Base-by-base conservation (phyloP, 768 basidiomycete species). In the Lactarius psammicola region DNA sequence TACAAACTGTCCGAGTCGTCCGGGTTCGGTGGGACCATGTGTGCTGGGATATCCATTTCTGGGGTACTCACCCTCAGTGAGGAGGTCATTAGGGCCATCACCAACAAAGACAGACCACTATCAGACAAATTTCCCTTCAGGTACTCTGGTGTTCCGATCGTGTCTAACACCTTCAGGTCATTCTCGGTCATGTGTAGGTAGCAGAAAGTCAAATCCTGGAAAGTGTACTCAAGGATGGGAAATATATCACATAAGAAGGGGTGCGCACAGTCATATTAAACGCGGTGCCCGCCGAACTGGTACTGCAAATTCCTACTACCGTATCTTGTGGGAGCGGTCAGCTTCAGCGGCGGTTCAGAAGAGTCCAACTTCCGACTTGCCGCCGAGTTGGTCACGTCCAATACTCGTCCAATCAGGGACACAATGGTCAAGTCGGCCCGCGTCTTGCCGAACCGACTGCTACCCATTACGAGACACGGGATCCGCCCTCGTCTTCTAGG, bases 1-100 rank as follows among this genome's bases (percentile, higher is more conserved):
- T 54, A 77, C 84, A 57, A 64, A 92, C 91, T 87, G 72, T 93
- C 92, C 18, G 90, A 90, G 72, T 94, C 92, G 65, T 94, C 92
- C 13, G 92, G 92, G 77, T 94, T 92, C 26, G 92, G 92, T 20
- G 92, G 92, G 17, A 90, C 78, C 84, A 92, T 85, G 74, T 92
- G 87, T 31, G 81, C 71, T 31, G 92, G 91, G 68, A 94, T 87
- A 74, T 92, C 91, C 67, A 93, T 84, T 66, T 93, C 92, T 93
- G 67, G 13, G 44, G 28, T 8, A 17, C 33, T 46, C 44, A 23
- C 63, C 26, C 38, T 55, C 33, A 54, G 49, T 46, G 63, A 64
- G 66, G 54, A 60, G 59, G 49, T 18, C 38, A n/a, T 40, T n/a
- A 18, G 4, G 28, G 60, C 33, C 60, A 34, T 53, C 33, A 63